Evolutionary conservation across 176 grass and related monocot genomes (phyloP), one percentile per base, ranked within the genome.

Genomic region (Phragmites australis): DNA sequence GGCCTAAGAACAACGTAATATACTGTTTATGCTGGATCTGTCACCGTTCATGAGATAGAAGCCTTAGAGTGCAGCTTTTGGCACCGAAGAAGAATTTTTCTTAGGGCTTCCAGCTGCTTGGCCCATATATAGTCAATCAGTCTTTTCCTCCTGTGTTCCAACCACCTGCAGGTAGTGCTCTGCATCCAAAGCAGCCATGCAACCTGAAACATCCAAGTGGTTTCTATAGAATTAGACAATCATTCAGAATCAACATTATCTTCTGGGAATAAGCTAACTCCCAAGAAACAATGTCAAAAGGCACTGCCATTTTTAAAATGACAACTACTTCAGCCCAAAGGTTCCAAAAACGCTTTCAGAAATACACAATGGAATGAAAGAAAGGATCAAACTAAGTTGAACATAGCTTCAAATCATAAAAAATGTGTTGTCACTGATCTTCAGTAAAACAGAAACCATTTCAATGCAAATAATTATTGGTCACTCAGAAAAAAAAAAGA

Each of bases 161-260:
- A 96, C 52, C 79, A 91, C 88, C 70, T 93, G 97, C 56, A 99
- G 87, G 66, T 96, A 96, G 82, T 99, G 97, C 53, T 96, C 97
- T 26, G 97, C 97, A 86, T 99, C 97, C 82, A 96, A 75, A 48
- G 93, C 93, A 23, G 97, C 97, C 97, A 93, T 99, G 85, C 97
- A 99, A 43, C 97, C 97, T 99, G 66, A 48, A 77, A 19, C 40
- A 81, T 21, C 18, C 53, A 88, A 37, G 9, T 4, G 7, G 37
- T 42, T 43, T n/a, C 5, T 25, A 54, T 61, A 23, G 3, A 34
- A 63, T 65, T 62, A 42, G 5, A n/a, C 52, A 56, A 17, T 34
- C 65, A 23, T 14, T 67, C 46, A 42, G 15, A 65, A 51, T 47
- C 26, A 19, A 32, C 30, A 58, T 13, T 22, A n/a, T 60, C 21